A percentile compares a stretch with the other conserved stretches of the same genome.
Evolutionary conservation across 169 alveolate genomes (phyloP).

Genomic region (Cyclospora cayetanensis): DNA sequence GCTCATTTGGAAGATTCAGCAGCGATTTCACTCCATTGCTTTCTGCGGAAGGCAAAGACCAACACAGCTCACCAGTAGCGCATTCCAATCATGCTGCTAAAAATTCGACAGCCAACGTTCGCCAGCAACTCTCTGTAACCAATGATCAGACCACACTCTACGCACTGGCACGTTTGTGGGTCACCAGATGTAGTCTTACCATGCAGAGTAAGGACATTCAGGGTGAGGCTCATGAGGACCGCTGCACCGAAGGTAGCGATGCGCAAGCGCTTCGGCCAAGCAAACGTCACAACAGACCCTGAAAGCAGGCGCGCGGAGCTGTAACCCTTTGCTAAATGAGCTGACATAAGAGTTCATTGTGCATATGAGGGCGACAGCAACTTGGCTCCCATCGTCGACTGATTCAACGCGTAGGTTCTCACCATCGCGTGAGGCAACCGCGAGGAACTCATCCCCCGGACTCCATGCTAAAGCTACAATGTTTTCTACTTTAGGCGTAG

Average conservation of each 20-base stretch:
- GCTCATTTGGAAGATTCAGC: neutral
- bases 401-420: neutral
- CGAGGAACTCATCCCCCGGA: constrained; percentile 8
- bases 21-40: neutral
- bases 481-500: neutral
- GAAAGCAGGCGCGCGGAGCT: neutral
- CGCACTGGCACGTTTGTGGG: no score
- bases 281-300: constrained; percentile 39
- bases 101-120: no score
- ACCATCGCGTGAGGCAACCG: constrained; percentile 10
- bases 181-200: neutral
- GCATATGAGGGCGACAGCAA: no score
- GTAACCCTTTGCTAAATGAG: no score
- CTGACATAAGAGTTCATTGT: no score
- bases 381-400: neutral
- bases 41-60: neutral
- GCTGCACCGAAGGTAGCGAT: neutral
- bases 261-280: constrained; percentile 12
- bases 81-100: no score
- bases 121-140: no score
- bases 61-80: neutral
- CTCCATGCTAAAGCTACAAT: constrained; percentile 21
- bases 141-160: no score
- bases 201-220: neutral
- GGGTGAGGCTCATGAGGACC: neutral